Percentiles rank a stretch among this genome's conserved stretches.
phyloP scores from a whole-genome alignment of 768 basidiomycete genomes.

The Lenzites betulinus region DNA sequence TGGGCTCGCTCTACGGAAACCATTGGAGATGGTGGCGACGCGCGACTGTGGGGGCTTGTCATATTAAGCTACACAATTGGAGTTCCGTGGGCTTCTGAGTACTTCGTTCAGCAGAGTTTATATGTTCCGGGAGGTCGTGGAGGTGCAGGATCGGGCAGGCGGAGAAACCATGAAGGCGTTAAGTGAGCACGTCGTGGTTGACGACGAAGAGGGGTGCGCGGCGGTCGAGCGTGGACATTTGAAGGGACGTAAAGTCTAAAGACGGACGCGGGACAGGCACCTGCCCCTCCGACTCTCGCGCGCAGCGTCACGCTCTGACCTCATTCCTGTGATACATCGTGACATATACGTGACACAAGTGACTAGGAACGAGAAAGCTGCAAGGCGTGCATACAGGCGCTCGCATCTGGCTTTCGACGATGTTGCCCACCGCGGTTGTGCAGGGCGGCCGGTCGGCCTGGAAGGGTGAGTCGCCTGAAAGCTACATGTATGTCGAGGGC shows the following conservation, averaged over 20 bases:
- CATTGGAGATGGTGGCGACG: not conserved
- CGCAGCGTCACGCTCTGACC: slow-evolving; percentile 18
- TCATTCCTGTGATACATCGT: not conserved
- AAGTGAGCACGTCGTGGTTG: slow-evolving; percentile 3
- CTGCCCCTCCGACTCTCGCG: not conserved
- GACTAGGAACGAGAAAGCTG: slow-evolving; percentile 2
- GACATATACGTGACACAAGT: not conserved
- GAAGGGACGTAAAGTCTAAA: not conserved
- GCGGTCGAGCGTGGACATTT: not conserved
- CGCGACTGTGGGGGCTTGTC: not conserved
- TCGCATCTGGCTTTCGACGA: slow-evolving; percentile 32
- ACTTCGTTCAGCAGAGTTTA: not conserved
- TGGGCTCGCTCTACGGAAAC: not conserved
- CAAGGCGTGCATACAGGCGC: not conserved
- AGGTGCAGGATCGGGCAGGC: not conserved
- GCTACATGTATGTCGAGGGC: not conserved
- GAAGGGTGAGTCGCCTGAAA: slow-evolving; percentile 57
- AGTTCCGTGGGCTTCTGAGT: not conserved
- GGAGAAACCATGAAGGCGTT: slow-evolving; percentile 6
- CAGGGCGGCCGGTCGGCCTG: slow-evolving; percentile 78
- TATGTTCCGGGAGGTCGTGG: not conserved
- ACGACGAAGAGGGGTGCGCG: not conserved
- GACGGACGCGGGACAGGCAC: not conserved
- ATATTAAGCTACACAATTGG: not conserved
- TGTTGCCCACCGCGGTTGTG: slow-evolving; percentile 64